Percentiles rank a stretch among this genome's conserved stretches.
phyloP scores from a whole-genome alignment of 768 basidiomycete genomes.

The Leccinum truebloodii region DNA sequence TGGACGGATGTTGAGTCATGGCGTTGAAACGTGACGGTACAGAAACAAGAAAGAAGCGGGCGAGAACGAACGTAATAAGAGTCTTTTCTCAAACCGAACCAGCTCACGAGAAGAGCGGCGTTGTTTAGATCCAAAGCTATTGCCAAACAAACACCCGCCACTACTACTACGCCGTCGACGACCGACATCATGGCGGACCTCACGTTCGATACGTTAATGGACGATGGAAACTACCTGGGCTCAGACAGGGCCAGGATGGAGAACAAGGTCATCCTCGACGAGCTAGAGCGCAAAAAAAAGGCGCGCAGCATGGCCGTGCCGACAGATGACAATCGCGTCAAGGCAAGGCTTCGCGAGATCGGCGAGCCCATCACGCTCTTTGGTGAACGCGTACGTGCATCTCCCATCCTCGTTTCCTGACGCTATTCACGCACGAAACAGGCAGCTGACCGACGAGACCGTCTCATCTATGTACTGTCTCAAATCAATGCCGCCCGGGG shows the following conservation, averaged over 20 bases:
- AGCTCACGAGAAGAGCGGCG: background rate
- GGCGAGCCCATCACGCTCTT: slow-evolving; percentile 98
- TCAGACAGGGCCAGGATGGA: slow-evolving; percentile 75
- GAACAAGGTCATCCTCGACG: slow-evolving; percentile 87
- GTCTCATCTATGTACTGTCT: slow-evolving; percentile 91
- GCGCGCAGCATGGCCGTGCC: slow-evolving; percentile 92
- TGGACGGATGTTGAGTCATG: slow-evolving; percentile 35
- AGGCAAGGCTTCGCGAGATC: slow-evolving; percentile 84
- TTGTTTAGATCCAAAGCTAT: slow-evolving; percentile 35
- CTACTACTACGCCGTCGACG: background rate
- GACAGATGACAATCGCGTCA: slow-evolving; percentile 94
- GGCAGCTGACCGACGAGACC: slow-evolving; percentile 95
- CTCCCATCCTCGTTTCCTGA: slow-evolving; percentile 2
- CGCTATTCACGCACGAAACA: slow-evolving; percentile 36
- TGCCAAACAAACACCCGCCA: slow-evolving; percentile 36
- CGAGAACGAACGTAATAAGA: slow-evolving; percentile 27
- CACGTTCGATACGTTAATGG: slow-evolving; percentile 71
- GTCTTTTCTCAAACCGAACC: background rate
- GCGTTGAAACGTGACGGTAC: slow-evolving; percentile 4
- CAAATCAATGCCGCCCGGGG: slow-evolving; percentile 90
- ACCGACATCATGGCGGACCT: slow-evolving; percentile 63
- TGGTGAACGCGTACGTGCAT: slow-evolving; percentile 86
- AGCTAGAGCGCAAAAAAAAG: slow-evolving; percentile 97
- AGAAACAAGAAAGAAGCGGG: slow-evolving; percentile 6
- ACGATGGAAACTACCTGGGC: slow-evolving; percentile 76